Evolutionary conservation across 257 asterid genomes (phyloP).

Genomic region (Primulina huaijiensis): DNA sequence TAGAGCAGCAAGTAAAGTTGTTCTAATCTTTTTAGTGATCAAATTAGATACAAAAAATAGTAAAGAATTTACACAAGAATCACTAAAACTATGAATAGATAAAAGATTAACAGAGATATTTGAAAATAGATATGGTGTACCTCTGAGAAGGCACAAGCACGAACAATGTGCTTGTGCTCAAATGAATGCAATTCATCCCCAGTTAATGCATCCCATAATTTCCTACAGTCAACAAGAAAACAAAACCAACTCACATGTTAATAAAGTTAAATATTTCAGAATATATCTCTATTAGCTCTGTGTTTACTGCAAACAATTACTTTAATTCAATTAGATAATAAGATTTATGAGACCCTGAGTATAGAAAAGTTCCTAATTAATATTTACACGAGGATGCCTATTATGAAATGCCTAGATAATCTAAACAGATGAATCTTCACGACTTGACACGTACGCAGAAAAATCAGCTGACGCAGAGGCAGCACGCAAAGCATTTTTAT

Average conservation of each 20-base stretch:
- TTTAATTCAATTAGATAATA: neutral
- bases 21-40: constrained; percentile 1
- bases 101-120: neutral
- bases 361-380: neutral
- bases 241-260: neutral
- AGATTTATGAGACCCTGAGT: neutral
- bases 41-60: neutral
- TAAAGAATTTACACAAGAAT: constrained; percentile 13
- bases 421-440: neutral
- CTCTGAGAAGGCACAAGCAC: constrained; percentile 95
- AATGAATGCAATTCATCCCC: constrained; percentile 92
- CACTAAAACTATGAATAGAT: neutral
- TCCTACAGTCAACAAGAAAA: constrained; percentile 48
- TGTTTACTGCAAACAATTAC: neutral
- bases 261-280: constrained; percentile 6
- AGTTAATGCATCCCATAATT: constrained; percentile 93
- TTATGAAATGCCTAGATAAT: neutral
- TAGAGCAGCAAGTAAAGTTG: neutral
- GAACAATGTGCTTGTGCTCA: constrained; percentile 97
- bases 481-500: constrained; percentile 84
- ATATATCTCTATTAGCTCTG: neutral
- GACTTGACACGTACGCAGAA: constrained; percentile 65
- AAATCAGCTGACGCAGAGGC: constrained; percentile 99
- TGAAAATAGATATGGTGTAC: constrained; percentile 30
- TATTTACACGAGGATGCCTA: too few species aligned